These are phyloP conservation scores for Hanseniaspora nectarophila DNA, from an alignment of 805 yeast genomes.

Conservation along the genomic window DNA sequence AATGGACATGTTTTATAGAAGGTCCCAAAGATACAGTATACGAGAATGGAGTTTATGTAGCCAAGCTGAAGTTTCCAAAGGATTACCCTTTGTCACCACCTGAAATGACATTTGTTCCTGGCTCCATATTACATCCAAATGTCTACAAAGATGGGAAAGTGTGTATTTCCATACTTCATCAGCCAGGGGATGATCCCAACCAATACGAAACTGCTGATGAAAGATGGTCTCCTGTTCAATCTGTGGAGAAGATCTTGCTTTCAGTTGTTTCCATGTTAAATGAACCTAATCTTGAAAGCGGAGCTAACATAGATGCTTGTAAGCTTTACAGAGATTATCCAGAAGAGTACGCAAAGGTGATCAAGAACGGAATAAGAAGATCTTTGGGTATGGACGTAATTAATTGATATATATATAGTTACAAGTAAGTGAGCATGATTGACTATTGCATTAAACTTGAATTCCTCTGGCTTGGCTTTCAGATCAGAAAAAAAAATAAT, in stretches of 20 bases:
- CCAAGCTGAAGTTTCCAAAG: slow-evolving; percentile 54
- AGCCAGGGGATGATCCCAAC: slow-evolving; percentile 95
- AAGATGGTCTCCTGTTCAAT: slow-evolving; percentile 96
- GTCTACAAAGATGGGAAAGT: slow-evolving; percentile 90
- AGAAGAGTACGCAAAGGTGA: slow-evolving; percentile 50
- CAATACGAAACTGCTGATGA: slow-evolving; percentile 93
- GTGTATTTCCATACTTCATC: slow-evolving; percentile 86
- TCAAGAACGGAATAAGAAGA: slow-evolving; percentile 54
- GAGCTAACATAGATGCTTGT: slow-evolving; percentile 72
- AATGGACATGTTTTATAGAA: slow-evolving; percentile 74
- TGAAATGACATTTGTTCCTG: slow-evolving; percentile 55
- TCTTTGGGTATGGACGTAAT: slow-evolving; percentile 51
- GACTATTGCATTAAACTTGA: not conserved
- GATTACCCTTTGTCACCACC: slow-evolving; percentile 84
- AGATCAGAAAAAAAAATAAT: not conserved
- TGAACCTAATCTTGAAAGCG: slow-evolving; percentile 91
- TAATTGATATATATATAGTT: not conserved
- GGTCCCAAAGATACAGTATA: slow-evolving; percentile 79
- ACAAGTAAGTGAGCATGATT: not conserved
- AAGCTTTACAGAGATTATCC: slow-evolving; percentile 86
- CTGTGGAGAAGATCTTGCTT: slow-evolving; percentile 87
- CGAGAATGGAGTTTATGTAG: slow-evolving; percentile 80
- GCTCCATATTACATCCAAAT: slow-evolving; percentile 79
- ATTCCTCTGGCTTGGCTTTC: not conserved
- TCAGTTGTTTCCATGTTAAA: slow-evolving; percentile 94